Evolutionary conservation across 2,329 filamentous ascomycete genomes (phyloP).

Genomic region (Colletotrichum acutatum): DNA sequence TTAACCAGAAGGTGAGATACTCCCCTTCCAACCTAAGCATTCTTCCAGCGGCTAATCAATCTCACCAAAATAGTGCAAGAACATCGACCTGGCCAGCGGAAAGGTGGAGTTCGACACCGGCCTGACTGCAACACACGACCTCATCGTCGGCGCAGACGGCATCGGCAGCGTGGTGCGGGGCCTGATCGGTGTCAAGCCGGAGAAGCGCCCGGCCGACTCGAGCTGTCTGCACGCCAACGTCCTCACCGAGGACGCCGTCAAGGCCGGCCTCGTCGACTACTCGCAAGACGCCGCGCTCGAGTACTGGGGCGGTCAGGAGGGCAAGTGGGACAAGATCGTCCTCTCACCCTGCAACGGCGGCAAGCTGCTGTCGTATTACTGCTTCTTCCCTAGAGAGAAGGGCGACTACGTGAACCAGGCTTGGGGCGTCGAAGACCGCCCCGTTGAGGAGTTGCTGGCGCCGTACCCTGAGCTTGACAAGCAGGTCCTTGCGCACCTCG

Average conservation of each 20-base stretch:
- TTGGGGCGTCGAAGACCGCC: conserved; percentile 65
- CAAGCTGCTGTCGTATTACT: conserved; percentile 75
- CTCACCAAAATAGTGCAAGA: conserved; percentile 48
- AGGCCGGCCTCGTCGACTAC: conserved; percentile 71
- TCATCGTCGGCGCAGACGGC: conserved; percentile 73
- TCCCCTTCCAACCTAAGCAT: background rate
- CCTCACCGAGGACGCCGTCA: conserved; percentile 67
- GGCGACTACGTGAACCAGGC: conserved; percentile 71
- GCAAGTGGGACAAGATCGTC: conserved; percentile 76
- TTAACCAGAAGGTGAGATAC: conserved; percentile 63
- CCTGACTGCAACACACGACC: conserved; percentile 60
- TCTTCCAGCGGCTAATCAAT: background rate
- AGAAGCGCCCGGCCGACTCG: conserved; percentile 67
- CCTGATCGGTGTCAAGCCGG: conserved; percentile 71
- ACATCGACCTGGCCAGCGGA: conserved; percentile 63
- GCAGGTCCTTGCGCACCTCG: conserved; percentile 66
- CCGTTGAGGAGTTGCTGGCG: conserved; percentile 68
- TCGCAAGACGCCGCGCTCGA: conserved; percentile 70
- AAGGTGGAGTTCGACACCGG: conserved; percentile 66
- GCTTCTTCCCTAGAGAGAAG: conserved; percentile 71
- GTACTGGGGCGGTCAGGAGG: conserved; percentile 76
- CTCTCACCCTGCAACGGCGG: conserved; percentile 76
- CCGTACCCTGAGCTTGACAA: conserved; percentile 70
- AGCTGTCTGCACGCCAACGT: conserved; percentile 76
- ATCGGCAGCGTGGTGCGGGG: conserved; percentile 73